Conservation (phyloP, 176 grass and related monocot genomes). For the Neostapfia colusana region DNA sequence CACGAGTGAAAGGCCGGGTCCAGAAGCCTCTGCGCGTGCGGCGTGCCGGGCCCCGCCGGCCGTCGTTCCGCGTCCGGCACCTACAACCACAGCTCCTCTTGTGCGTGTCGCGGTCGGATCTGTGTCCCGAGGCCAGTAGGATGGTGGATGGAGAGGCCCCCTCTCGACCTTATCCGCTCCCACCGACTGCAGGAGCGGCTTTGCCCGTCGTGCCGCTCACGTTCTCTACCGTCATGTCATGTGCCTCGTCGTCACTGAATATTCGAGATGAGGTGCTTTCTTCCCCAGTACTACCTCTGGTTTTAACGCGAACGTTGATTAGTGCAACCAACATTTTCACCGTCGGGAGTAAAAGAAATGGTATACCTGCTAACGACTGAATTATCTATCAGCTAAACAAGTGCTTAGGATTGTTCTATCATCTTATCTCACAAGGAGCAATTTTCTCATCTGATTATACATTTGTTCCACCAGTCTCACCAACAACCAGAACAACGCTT, state of each 20-base stretch:
- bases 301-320: too few species aligned
- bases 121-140: neutral
- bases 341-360: too few species aligned
- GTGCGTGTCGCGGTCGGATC: neutral
- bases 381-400: neutral
- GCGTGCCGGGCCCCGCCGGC: neutral
- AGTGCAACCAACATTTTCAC: too few species aligned
- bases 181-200: neutral
- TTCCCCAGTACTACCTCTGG: too few species aligned
- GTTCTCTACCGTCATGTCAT: neutral
- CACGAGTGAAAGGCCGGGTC: neutral
- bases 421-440: neutral
- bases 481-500: neutral
- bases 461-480: neutral
- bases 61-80: neutral
- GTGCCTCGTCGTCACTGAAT: too few species aligned
- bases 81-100: constrained; percentile 11
- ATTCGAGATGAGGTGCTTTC: neutral
- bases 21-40: neutral
- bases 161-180: constrained; percentile 11
- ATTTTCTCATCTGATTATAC: neutral
- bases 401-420: neutral
- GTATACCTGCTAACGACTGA: neutral
- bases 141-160: too few species aligned
- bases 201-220: neutral